These are phyloP conservation scores for Aspergillus clavatus DNA, from an alignment of 2,329 filamentous ascomycete genomes.

Conservation along the genomic window DNA sequence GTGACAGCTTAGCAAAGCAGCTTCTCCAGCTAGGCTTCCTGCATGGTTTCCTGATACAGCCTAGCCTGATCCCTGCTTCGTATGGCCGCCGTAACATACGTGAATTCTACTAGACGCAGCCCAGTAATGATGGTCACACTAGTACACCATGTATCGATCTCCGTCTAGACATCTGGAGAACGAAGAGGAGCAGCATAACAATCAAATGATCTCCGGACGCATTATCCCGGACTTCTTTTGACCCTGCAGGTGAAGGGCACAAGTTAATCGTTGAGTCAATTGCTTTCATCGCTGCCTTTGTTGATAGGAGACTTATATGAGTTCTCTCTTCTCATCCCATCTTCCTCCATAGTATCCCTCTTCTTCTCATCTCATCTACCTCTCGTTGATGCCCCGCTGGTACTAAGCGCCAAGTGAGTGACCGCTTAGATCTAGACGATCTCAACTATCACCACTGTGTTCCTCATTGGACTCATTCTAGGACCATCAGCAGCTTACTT, in stretches of 20 bases:
- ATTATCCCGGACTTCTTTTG: constrained; percentile 8
- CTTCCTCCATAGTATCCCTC: constrained; percentile 3
- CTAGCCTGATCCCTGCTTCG: background rate
- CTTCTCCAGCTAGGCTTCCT: background rate
- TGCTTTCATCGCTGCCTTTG: constrained; percentile 8
- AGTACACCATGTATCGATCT: background rate
- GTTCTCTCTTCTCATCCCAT: constrained; percentile 5
- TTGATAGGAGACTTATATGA: constrained; percentile 6
- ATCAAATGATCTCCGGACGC: constrained; percentile 7
- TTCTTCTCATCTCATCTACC: constrained; percentile 4
- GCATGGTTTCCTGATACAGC: background rate
- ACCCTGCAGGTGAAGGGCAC: constrained; percentile 8
- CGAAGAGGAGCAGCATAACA: constrained; percentile 13
- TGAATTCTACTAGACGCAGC: background rate
- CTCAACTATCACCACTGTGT: constrained; percentile 9
- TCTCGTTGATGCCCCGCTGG: constrained; percentile 32
- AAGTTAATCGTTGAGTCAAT: constrained; percentile 13
- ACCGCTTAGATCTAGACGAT: constrained; percentile 19
- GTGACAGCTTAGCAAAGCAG: background rate
- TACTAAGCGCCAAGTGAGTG: constrained; percentile 35
- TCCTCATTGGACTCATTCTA: constrained; percentile 1
- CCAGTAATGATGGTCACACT: background rate
- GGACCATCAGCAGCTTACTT: constrained; percentile 1
- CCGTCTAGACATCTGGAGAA: background rate
- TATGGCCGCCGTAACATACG: background rate